Conservation (phyloP, 208 protist species). For the Leishmania aethiopica region DNA sequence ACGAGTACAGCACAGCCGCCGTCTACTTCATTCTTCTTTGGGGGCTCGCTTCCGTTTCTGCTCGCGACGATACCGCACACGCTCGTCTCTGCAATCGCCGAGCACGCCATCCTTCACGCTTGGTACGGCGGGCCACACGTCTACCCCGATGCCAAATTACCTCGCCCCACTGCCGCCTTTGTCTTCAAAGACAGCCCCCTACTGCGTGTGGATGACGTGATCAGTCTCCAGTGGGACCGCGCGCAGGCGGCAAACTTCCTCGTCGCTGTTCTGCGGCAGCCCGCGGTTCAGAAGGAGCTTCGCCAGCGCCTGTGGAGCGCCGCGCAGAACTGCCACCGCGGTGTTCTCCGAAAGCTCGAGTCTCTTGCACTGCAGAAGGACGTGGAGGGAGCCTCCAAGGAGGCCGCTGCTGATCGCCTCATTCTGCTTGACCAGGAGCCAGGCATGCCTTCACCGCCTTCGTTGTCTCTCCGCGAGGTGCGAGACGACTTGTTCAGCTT, state of each 20-base stretch:
- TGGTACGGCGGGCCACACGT: conserved; percentile 17
- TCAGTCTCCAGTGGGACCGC: conserved; percentile 19
- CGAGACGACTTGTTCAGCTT: conserved; percentile 9
- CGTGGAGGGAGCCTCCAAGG: not conserved
- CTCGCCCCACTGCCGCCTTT: not conserved
- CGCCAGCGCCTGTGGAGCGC: conserved; percentile 17
- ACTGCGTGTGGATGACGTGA: conserved; percentile 11
- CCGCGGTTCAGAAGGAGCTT: conserved; percentile 9
- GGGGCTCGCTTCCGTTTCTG: not conserved
- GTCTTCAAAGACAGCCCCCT: not conserved
- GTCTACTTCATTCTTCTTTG: not conserved
- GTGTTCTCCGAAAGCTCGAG: conserved; percentile 2
- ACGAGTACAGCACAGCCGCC: not conserved
- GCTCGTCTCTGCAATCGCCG: not conserved
- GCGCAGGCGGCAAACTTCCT: conserved; percentile 20
- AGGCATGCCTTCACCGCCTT: not conserved
- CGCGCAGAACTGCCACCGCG: conserved; percentile 23
- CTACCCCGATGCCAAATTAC: not conserved
- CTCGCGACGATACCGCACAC: conserved; percentile 3
- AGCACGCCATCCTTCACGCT: conserved; percentile 18
- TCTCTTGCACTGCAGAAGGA: not conserved
- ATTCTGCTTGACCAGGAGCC: not conserved
- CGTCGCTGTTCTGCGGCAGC: conserved; percentile 3
- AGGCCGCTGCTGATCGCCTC: not conserved
- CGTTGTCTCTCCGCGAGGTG: not conserved